Percentiles rank a stretch among this genome's conserved stretches.
Conservation (phyloP, 2,329 filamentous ascomycete genomes). For the Colletotrichum liriopes region DNA sequence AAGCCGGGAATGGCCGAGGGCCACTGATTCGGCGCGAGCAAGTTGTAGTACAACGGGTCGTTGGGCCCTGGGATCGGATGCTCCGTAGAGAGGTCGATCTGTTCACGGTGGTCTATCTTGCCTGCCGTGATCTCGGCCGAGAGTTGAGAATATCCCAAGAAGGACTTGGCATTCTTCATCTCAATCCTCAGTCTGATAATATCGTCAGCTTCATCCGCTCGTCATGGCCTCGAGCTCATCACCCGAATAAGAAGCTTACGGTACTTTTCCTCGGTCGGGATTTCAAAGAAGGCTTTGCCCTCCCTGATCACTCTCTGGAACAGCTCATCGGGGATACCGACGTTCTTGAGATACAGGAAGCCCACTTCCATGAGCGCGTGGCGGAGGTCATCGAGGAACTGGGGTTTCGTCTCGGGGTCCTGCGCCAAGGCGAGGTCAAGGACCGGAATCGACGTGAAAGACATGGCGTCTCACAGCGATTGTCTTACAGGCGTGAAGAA, state of each 20-base stretch:
- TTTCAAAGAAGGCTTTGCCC: conserved; percentile 82
- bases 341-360: conserved; percentile 88
- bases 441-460: conserved; percentile 83
- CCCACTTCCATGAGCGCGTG: conserved; percentile 88
- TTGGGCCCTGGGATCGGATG: conserved; percentile 75
- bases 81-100: conserved; percentile 88
- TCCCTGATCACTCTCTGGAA: conserved; percentile 77
- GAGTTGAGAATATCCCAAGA: conserved; percentile 78
- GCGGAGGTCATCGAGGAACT: conserved; percentile 80
- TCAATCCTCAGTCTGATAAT: conserved; percentile 72
- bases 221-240: not conserved
- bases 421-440: conserved; percentile 80
- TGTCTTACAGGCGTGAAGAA: not conserved
- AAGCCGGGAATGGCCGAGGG: conserved; percentile 79
- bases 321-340: conserved; percentile 78
- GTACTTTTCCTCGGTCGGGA: conserved; percentile 83
- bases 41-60: conserved; percentile 81
- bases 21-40: conserved; percentile 87
- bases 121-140: conserved; percentile 81
- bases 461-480: conserved; percentile 60
- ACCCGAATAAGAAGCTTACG: conserved; percentile 20
- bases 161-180: conserved; percentile 82
- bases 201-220: conserved; percentile 12
- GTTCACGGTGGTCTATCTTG: conserved; percentile 84
- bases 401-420: conserved; percentile 76